Percentiles rank a stretch among this genome's conserved stretches.
phyloP scores from a whole-genome alignment of 148 eudicot genomes.

The Rhododendron ferrugineum region DNA sequence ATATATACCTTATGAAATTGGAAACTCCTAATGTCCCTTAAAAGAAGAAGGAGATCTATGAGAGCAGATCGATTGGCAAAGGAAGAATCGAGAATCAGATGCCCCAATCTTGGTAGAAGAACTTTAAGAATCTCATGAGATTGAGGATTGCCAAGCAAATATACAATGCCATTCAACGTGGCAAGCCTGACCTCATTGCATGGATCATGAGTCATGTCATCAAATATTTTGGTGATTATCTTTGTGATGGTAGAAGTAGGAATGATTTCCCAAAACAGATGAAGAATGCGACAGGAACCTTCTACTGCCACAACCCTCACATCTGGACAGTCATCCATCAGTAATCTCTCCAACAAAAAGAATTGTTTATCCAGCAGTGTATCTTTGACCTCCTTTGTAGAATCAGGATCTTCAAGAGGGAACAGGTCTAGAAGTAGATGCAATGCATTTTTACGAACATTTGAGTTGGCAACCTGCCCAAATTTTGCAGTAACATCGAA shows the following conservation, averaged over 20 bases:
- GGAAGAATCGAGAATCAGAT: conserved; percentile 59
- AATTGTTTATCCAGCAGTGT: conserved; percentile 68
- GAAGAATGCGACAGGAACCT: conserved; percentile 86
- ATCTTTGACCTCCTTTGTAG: conserved; percentile 80
- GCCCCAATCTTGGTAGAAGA: conserved; percentile 71
- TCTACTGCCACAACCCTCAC: conserved; percentile 88
- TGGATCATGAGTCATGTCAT: conserved; percentile 60
- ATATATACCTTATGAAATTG: conserved; percentile 77
- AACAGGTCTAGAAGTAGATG: conserved; percentile 84
- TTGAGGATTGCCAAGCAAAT: conserved; percentile 86
- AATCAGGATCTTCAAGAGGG: conserved; percentile 95
- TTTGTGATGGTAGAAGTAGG: conserved; percentile 83
- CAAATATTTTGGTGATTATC: conserved; percentile 61
- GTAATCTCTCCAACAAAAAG: conserved; percentile 73
- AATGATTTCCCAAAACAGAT: conserved; percentile 89
- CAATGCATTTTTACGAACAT: conserved; percentile 95
- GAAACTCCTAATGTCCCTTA: conserved; percentile 65
- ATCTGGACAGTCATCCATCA: conserved; percentile 83
- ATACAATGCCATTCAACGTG: conserved; percentile 70
- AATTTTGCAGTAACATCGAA: background rate
- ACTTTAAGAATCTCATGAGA: conserved; percentile 91
- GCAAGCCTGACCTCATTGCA: conserved; percentile 83
- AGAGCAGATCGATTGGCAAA: conserved; percentile 60
- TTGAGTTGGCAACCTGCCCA: conserved; percentile 88
- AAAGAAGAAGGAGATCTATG: conserved; percentile 61